Conservation (phyloP, 805 yeast genomes). For the Kuraishia capsulata region DNA sequence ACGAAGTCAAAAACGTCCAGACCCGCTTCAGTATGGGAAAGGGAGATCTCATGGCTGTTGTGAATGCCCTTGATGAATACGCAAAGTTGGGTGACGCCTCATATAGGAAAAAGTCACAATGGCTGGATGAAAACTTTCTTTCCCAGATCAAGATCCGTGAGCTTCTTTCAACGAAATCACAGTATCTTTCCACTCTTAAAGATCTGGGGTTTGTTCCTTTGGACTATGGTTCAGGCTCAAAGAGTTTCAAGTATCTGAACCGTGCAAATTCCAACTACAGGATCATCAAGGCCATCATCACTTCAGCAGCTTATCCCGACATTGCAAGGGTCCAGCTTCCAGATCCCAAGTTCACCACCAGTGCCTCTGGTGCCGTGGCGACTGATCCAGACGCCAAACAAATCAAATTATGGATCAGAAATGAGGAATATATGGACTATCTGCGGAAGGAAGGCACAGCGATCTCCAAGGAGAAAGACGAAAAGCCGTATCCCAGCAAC, state of each 20-base stretch:
- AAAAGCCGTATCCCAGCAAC: slow-evolving; percentile 34
- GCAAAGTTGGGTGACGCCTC: slow-evolving; percentile 15
- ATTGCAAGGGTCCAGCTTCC: slow-evolving; percentile 77
- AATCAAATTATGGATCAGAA: slow-evolving; percentile 66
- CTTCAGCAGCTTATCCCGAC: slow-evolving; percentile 80
- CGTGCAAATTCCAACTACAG: slow-evolving; percentile 39
- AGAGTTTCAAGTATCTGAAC: slow-evolving; percentile 26
- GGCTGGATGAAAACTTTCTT: slow-evolving; percentile 45
- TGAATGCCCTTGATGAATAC: slow-evolving; percentile 51
- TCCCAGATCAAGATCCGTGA: slow-evolving; percentile 63
- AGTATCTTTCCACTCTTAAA: slow-evolving; percentile 58
- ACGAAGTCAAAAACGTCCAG: slow-evolving; percentile 42
- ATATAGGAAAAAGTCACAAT: slow-evolving; percentile 26
- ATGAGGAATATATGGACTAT: slow-evolving; percentile 36
- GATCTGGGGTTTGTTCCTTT: slow-evolving; percentile 74
- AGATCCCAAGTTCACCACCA: slow-evolving; percentile 62
- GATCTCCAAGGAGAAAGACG: slow-evolving; percentile 13
- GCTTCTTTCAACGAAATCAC: slow-evolving; percentile 60
- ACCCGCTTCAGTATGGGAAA: slow-evolving; percentile 33
- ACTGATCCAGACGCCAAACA: slow-evolving; percentile 74
- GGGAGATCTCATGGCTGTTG: slow-evolving; percentile 73
- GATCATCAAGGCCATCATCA: slow-evolving; percentile 56
- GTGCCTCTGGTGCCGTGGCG: slow-evolving; percentile 73
- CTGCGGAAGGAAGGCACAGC: neutral
- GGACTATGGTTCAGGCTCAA: slow-evolving; percentile 22